Base-by-base conservation (phyloP, 805 yeast genomes). In the Kazachstania kunashirensis region DNA sequence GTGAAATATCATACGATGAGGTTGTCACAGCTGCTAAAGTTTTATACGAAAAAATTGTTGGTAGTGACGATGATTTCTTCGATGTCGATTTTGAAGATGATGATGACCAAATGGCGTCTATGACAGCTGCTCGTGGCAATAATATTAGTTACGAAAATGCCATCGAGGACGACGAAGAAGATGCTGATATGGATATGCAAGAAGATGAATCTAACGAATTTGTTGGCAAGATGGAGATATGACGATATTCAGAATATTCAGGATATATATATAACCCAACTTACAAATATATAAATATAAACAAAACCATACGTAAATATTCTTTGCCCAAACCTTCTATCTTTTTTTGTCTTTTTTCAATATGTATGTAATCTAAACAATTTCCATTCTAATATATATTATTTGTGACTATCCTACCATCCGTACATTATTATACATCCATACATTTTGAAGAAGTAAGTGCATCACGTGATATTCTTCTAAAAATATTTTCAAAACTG, bases 31-130 rank as follows among this genome's bases (percentile, higher is more conserved):
- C 85, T 42, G 85, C 88, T 6, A 81, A 77, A 53, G 63, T 73
- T 15, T 56, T 89, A 29, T 89, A 84, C 57, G 77, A 75, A 42
- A 68, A 71, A 39, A 78, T 89, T 43, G 94, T 92, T 9, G 97
- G 97, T 8, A 74, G 94, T 2, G 92, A 83, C 55, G 96, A 89
- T 50, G 97, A 89, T 61, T 92, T 92, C 63, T 89, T 89, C 55
- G 95, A 85, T 57, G 84, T 89, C 29, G 97, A 89, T 60, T 89
- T 89, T 54, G 96, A 89, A 60, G 97, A 89, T 57, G 96, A 86
- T 15, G 95, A 83, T 30, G 88, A 77, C n/a, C 18, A 19, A 18
- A 33, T 31, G 15, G 29, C 13, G n/a, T 33, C 19, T 12, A 21
- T 17, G n/a, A 34, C 25, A 11, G 19, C 15, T 15, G 13, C 34